Evolutionary conservation across 495 filamentous ascomycete genomes (phyloP).

Genomic region (Trichoderma erinaceum): DNA sequence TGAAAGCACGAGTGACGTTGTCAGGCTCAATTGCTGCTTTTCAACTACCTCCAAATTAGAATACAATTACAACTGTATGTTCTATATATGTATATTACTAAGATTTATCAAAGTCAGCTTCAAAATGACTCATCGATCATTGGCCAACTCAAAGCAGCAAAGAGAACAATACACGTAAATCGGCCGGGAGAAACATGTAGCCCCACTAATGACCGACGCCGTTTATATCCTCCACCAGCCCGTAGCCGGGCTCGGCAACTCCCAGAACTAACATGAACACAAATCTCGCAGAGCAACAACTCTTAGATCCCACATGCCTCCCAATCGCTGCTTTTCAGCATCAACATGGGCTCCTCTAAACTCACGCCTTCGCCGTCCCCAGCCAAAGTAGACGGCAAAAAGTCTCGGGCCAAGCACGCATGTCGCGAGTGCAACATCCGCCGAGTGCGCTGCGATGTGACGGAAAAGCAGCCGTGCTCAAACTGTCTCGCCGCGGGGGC

Average conservation of each 20-base stretch:
- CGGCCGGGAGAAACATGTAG: not conserved
- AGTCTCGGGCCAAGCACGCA: constrained; percentile 37
- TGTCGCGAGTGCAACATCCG: constrained; percentile 42
- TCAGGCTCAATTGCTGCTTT: too few species aligned
- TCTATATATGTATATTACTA: too few species aligned
- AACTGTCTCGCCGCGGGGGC: constrained; percentile 39
- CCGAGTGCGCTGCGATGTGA: constrained; percentile 43
- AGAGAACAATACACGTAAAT: too few species aligned
- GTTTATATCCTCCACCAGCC: not conserved
- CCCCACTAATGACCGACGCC: not conserved
- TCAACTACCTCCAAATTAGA: too few species aligned
- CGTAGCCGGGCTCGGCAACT: not conserved
- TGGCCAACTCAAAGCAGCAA: too few species aligned
- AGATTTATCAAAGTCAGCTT: too few species aligned
- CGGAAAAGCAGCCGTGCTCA: constrained; percentile 38
- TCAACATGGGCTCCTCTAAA: not conserved
- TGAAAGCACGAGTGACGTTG: too few species aligned
- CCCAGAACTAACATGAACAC: not conserved
- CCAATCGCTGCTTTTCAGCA: not conserved
- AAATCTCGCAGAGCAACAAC: not conserved
- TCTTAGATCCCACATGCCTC: not conserved
- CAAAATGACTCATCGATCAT: too few species aligned
- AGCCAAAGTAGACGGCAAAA: constrained; percentile 1
- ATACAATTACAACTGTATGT: too few species aligned
- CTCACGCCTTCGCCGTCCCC: not conserved